Base-by-base conservation (phyloP, 2,329 filamentous ascomycete genomes). In the Coniochaeta ligniaria region DNA sequence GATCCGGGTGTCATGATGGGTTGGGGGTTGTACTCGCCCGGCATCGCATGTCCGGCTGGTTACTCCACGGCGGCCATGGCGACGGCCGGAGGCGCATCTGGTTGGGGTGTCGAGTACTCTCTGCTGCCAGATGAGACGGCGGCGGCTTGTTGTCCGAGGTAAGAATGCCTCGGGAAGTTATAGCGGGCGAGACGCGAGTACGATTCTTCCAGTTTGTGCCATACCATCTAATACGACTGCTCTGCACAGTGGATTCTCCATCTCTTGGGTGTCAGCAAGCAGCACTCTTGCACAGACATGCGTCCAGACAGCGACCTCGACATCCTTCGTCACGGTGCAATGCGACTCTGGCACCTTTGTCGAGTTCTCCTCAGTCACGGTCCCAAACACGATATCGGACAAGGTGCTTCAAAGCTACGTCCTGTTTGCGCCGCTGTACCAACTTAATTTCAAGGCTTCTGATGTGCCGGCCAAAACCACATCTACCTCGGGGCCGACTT, bases 21-120 rank as follows among this genome's bases (percentile, higher is more conserved):
- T 17, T 71, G 69, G 69, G 70, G 70, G 5, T 69, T 68, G 56
- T 72, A 72, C 55, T 72, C 68, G 2, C 71, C 70, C 1, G 71
- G 69, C 0, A 54, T 71, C 38, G 64, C 60, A 12, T 72, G 70
- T 57, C 71, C 71, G 0, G 55, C 57, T 7, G 70, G 70, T n/a
- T 71, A 72, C 58, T 62, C 57, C 26, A 64, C 69, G 3, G 64
- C 68, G 8, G 72, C 70, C 45, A 62, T 63, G 26, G 69, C 69
- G 2, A 68, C 65, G 1, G 65, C 62, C 14, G 62, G 64, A 14
- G 64, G 20, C 3, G 31, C 22, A 5, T 35, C 22, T 33, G 58
- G 50, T 43, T 62, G 56, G 26, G 28, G 31, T 7, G 57, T 59
- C 36, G 35, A 62, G 33, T 60, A 56, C 50, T 31, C 50, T 12